Percentiles rank a stretch among this genome's conserved stretches.
These are phyloP conservation scores for Lasiodiplodia gonubiensis DNA, from an alignment of 2,329 filamentous ascomycete genomes.

Conservation along the genomic window DNA sequence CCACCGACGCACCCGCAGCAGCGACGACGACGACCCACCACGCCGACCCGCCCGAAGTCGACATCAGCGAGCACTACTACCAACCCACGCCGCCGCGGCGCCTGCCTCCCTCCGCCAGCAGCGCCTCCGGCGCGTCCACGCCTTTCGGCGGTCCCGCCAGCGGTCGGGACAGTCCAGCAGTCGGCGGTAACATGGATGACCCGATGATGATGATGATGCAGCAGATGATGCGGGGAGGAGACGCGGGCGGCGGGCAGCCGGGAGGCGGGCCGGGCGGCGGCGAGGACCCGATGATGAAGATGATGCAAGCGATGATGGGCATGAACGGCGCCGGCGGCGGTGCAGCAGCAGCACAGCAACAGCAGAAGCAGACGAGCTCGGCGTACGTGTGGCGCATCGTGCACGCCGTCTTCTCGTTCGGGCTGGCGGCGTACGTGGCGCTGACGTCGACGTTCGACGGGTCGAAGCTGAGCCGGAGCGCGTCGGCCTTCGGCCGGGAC, in stretches of 20 bases:
- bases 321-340: conserved; percentile 48
- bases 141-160: conserved; percentile 31
- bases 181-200: conserved; percentile 53
- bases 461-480: conserved; percentile 62
- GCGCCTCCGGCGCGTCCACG: conserved; percentile 33
- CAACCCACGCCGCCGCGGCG: conserved; percentile 57
- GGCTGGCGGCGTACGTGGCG: conserved; percentile 73
- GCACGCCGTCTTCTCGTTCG: conserved; percentile 73
- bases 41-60: conserved; percentile 71
- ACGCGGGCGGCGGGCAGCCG: conserved; percentile 33
- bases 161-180: conserved; percentile 29
- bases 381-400: conserved; percentile 72
- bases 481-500: conserved; percentile 29
- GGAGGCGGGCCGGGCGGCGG: background rate
- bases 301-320: conserved; percentile 45
- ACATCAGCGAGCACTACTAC: conserved; percentile 78
- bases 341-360: conserved; percentile 37
- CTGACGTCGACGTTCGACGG: conserved; percentile 72
- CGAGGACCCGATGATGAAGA: conserved; percentile 27
- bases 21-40: conserved; percentile 32
- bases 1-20: conserved; percentile 36
- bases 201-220: conserved; percentile 77
- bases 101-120: conserved; percentile 31
- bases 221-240: conserved; percentile 61
- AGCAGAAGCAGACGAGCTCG: conserved; percentile 50